Base-by-base conservation (phyloP, 805 yeast species). In the Maudiozyma pseudohumilis region DNA sequence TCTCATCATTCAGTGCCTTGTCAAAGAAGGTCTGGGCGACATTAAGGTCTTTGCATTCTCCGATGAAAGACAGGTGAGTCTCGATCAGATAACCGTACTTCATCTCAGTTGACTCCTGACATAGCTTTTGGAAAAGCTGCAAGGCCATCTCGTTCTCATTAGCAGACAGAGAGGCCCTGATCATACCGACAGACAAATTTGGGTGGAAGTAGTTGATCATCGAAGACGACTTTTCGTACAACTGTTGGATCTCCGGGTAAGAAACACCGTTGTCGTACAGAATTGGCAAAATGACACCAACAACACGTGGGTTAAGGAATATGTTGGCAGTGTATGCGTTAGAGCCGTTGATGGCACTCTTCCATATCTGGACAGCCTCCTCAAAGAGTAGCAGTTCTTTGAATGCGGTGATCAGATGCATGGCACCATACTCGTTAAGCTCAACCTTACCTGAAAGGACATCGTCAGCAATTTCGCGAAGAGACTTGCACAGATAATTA, bases 21-120 rank as follows among this genome's bases (percentile, higher is more conserved):
- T 76, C 77, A 56, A 80, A 83, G 50, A 84, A 84, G 29, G 75
- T 72, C 52, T 74, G 75, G 4, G 94, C 84, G 32, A 84, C 77
- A 29, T 65, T 66, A 39, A 81, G 67, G 53, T 84, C 87, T 52
- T 73, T 74, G 57, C 86, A 80, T 46, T 74, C 75, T 32, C 94
- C 92, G 53, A 84, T 79, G 49, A 84, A 84, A 3, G 80, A 69
- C 43, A 82, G 66, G 63, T 84, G 94, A 33, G 84, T 78, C 59
- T 80, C 83, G 24, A 80, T 71, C 58, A 81, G 64, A 23, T 78
- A 70, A 36, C 76, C 68, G 49, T 65, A 61, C 57, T 64, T 65
- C 37, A 51, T 48, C 29, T 56, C 61, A 32, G 74, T 74, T 32
- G 72, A 68, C 31, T 66, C 66, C 30, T 68, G 65, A 46, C 81